A percentile compares a stretch with the other conserved stretches of the same genome.
Conservation (phyloP, 140 eudicot genomes). For the Cichorium intybus region DNA sequence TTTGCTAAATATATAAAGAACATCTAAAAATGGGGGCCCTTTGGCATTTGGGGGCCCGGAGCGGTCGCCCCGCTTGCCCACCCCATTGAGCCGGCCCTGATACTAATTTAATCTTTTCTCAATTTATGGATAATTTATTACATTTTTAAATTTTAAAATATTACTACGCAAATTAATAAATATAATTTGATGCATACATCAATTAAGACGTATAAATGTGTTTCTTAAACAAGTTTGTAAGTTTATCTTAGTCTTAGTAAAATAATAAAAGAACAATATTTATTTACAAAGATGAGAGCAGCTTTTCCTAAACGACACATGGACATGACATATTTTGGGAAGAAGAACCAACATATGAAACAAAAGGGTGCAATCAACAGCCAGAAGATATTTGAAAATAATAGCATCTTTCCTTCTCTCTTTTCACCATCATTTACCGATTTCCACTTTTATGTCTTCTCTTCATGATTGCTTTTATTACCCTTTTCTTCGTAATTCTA, state of each 20-base stretch:
- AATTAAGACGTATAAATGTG: neutral
- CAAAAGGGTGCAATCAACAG: conserved; percentile 28
- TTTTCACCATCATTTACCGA: conserved; percentile 23
- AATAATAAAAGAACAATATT: neutral
- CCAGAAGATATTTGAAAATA: conserved; percentile 13
- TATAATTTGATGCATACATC: neutral
- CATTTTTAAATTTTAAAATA: no score
- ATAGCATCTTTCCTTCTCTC: conserved; percentile 33
- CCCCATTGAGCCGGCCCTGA: no score
- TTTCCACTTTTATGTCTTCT: neutral
- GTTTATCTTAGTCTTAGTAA: neutral
- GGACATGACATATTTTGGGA: conserved; percentile 21
- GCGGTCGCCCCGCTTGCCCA: no score
- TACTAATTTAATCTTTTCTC: no score
- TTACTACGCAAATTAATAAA: no score
- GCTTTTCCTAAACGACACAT: conserved; percentile 25
- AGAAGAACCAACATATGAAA: conserved; percentile 33
- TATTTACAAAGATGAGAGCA: conserved; percentile 11
- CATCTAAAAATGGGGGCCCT: no score
- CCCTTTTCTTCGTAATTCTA: neutral
- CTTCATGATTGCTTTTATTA: conserved; percentile 3
- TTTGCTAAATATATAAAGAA: no score
- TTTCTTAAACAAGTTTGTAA: neutral
- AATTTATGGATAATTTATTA: no score
- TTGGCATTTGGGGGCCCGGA: no score